Conservation (phyloP, 306 rosid species). For the Gynostemma pentaphyllum region DNA sequence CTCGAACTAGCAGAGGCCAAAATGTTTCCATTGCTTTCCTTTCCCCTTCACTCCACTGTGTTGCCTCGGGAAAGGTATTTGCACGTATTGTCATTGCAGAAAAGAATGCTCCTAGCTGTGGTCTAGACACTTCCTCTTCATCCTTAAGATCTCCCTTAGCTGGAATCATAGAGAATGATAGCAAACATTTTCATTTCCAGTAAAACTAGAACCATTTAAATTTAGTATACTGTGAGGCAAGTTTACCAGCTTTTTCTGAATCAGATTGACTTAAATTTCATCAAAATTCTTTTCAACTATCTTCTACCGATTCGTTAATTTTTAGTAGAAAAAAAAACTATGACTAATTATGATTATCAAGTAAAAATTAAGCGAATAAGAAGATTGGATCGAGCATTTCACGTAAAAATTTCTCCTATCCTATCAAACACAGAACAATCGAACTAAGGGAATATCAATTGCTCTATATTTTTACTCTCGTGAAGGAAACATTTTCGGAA, state of each 20-base stretch:
- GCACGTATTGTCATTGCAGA: constrained; percentile 93
- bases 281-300: neutral
- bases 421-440: neutral
- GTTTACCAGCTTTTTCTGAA: neutral
- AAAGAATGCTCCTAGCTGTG: constrained; percentile 93
- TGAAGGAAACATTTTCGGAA: neutral
- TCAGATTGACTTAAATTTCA: neutral
- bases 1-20: constrained; percentile 79
- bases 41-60: constrained; percentile 99
- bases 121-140: constrained; percentile 59
- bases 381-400: neutral
- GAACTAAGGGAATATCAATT: neutral
- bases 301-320: neutral
- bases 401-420: neutral
- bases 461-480: neutral
- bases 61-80: constrained; percentile 79
- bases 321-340: neutral
- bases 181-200: neutral
- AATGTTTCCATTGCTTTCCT: constrained; percentile 56
- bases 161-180: constrained; percentile 14
- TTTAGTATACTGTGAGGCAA: neutral
- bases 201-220: neutral
- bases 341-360: neutral
- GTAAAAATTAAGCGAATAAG: neutral
- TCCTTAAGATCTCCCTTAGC: constrained; percentile 63